A percentile compares a stretch with the other conserved stretches of the same genome.
These are phyloP conservation scores for Puccinia novopanici DNA, from an alignment of 1,284 basidiomycete genomes.

Conservation along the genomic window DNA sequence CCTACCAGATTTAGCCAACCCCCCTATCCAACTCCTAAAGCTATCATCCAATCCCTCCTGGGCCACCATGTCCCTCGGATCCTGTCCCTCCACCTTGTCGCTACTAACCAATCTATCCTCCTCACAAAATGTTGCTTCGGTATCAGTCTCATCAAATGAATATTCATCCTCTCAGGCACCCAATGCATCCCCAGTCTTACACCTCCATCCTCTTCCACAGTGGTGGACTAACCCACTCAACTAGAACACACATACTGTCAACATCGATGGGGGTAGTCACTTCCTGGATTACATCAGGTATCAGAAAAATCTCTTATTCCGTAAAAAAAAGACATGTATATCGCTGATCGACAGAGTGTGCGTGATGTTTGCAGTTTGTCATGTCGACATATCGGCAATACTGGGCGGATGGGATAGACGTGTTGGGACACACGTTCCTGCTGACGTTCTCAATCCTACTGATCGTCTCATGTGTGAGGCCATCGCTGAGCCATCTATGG, in stretches of 20 bases:
- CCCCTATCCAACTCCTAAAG: no score
- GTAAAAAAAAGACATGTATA: background rate
- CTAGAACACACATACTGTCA: conserved; percentile 37
- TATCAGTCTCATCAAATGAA: conserved; percentile 56
- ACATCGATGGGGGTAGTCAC: conserved; percentile 17
- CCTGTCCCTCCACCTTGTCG: background rate
- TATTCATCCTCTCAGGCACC: conserved; percentile 56
- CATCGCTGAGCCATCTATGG: conserved; percentile 13
- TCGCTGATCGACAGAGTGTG: background rate
- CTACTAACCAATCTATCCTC: conserved; percentile 43
- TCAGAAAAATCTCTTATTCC: background rate
- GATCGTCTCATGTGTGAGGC: conserved; percentile 52
- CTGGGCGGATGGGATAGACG: conserved; percentile 57
- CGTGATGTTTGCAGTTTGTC: background rate
- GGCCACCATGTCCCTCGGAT: background rate
- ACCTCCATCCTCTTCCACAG: background rate
- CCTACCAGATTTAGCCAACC: no score
- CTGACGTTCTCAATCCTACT: conserved; percentile 57
- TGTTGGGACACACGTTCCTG: conserved; percentile 59
- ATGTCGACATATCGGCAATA: conserved; percentile 16
- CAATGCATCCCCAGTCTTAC: conserved; percentile 54
- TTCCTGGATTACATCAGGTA: conserved; percentile 29
- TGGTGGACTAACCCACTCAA: background rate
- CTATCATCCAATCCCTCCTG: background rate
- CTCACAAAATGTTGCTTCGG: conserved; percentile 59